Percentiles rank a stretch among this genome's conserved stretches.
Evolutionary conservation across 2,329 filamentous ascomycete species (phyloP).

Genomic region (Monosporascus sp.): DNA sequence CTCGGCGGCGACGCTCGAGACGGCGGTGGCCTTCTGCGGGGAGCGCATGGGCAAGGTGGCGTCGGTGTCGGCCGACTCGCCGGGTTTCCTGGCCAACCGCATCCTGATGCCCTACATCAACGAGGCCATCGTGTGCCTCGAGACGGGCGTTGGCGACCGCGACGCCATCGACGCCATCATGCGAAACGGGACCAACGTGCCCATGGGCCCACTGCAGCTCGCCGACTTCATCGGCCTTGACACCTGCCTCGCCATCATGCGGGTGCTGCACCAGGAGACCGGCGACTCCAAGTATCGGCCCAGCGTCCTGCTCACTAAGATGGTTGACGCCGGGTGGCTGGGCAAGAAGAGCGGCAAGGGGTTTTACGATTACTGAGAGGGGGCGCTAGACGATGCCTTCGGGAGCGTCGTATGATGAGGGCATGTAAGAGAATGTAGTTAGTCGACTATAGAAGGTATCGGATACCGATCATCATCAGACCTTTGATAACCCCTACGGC

Average conservation of each 20-base stretch:
- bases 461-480: too few relatives aligned
- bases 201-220: slow-evolving; percentile 90
- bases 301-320: slow-evolving; percentile 79
- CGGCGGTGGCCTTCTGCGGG: slow-evolving; percentile 79
- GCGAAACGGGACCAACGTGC: slow-evolving; percentile 98
- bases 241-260: slow-evolving; percentile 96
- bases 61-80: slow-evolving; percentile 81
- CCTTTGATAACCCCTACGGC: too few relatives aligned
- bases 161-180: slow-evolving; percentile 97
- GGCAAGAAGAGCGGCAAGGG: slow-evolving; percentile 97
- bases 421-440: too few relatives aligned
- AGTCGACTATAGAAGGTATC: too few relatives aligned
- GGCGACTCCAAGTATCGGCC: slow-evolving; percentile 95
- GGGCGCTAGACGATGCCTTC: too few relatives aligned
- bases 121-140: slow-evolving; percentile 87
- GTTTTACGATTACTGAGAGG: slow-evolving; percentile 75
- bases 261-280: slow-evolving; percentile 83
- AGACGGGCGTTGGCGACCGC: slow-evolving; percentile 82
- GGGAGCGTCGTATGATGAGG: too few relatives aligned
- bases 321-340: slow-evolving; percentile 97
- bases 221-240: slow-evolving; percentile 97
- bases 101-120: slow-evolving; percentile 99
- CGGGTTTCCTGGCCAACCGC: slow-evolving; percentile 91
- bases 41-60: slow-evolving; percentile 83
- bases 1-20: slow-evolving; percentile 72